Base-by-base conservation (phyloP, 805 yeast species). In the Schwanniomyces sp. region DNA sequence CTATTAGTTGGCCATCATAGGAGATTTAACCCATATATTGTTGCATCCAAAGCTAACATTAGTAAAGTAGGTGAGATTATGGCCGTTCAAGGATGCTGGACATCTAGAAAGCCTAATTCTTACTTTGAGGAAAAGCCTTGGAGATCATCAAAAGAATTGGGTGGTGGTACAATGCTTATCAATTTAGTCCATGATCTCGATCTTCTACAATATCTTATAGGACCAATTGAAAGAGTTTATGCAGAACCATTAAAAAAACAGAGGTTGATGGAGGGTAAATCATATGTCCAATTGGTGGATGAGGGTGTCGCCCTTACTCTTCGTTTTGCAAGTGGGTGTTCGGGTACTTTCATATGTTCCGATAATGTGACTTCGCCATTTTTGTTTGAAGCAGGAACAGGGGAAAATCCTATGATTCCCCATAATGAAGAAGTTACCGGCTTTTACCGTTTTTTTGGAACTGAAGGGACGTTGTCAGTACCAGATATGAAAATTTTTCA, bases 341-440 rank as follows among this genome's bases (percentile, higher is more conserved):
- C 67, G 40, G 76, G 76, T 3, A 70, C 76, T 2, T 72, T 72
- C 48, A 53, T 72, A 36, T 72, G 77, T 51, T 61, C 73, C 6
- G 77, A 72, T 47, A 72, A 70, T 44, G 70, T 70, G 27, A 60
- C 66, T 2, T 68, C 74, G 9, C 75, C 77, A 1, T 72, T 67
- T 47, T 66, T 62, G 49, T 72, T 72, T 43, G 77, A 72, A 55
- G 57, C 63, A 4, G 74, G 75, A 1, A 72, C 77, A 0, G 76
- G 77, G 6, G 77, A 72, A 51, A 72, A 72, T 50, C 76, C 77
- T 2, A 67, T 67, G 17, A 55, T 72, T 32, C 77, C 77, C 1
- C 58, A 52, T 40, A 53, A 62, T 46, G 57, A 50, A 9, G 60
- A 54, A 9, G 48, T 68, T 14, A 57, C 62, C 24, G 76, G 76